Evolutionary conservation across 768 basidiomycete species (phyloP).

Genomic region (Arthromyces matolae): DNA sequence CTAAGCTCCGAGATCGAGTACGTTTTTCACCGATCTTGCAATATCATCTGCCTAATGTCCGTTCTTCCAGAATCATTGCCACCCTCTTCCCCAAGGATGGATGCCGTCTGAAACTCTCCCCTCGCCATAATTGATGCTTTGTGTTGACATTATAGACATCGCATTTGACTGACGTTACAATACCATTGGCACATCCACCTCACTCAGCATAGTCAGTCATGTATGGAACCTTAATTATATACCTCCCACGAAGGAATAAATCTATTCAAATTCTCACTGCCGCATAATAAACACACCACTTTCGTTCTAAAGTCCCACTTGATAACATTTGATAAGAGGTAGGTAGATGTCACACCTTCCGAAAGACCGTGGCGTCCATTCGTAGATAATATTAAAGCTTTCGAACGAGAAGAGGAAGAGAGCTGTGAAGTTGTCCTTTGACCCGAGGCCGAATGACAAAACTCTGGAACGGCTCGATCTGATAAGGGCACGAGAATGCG

Average conservation of each 20-base stretch:
- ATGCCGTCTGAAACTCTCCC: conserved; percentile 73
- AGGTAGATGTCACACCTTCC: too few species aligned
- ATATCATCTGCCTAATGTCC: not conserved
- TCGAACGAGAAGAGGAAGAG: conserved; percentile 51
- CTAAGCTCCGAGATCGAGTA: conserved; percentile 79
- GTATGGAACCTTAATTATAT: conserved; percentile 6
- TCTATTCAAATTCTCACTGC: too few species aligned
- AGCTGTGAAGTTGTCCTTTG: conserved; percentile 48
- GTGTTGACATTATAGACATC: too few species aligned
- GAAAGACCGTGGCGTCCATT: too few species aligned
- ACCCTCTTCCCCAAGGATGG: conserved; percentile 96
- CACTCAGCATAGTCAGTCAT: not conserved
- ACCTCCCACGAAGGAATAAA: conserved; percentile 5
- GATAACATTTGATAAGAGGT: too few species aligned
- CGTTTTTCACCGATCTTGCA: conserved; percentile 30
- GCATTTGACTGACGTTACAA: too few species aligned
- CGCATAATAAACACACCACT: not conserved
- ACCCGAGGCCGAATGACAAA: conserved; percentile 63
- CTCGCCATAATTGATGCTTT: conserved; percentile 41
- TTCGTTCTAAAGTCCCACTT: too few species aligned
- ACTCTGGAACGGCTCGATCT: conserved; percentile 63
- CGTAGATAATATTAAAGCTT: conserved; percentile 24
- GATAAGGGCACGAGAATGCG: conserved; percentile 44
- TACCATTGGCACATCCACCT: not conserved
- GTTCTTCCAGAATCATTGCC: conserved; percentile 71